These are phyloP conservation scores for Pancytospora philotis DNA, from an alignment of 371 early-diverging fungal genomes.

Conservation along the genomic window DNA sequence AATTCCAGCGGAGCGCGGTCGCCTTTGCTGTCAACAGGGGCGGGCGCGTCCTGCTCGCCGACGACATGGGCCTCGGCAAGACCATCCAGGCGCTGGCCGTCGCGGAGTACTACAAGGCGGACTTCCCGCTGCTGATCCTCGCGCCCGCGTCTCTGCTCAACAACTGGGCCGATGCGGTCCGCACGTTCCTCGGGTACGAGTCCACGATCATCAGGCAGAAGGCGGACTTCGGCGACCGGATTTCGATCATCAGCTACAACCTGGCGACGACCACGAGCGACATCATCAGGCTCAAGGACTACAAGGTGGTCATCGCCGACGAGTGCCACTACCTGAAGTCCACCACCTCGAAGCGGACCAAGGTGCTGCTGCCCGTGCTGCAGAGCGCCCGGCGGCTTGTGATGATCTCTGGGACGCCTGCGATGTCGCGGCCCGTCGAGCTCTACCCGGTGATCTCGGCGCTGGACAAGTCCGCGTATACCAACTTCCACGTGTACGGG, in stretches of 20 bases:
- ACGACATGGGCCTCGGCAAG: slow-evolving; percentile 63
- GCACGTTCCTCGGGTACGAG: slow-evolving; percentile 59
- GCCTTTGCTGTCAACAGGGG: slow-evolving; percentile 55
- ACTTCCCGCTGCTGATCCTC: slow-evolving; percentile 63
- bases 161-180: slow-evolving; percentile 62
- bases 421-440: slow-evolving; percentile 63
- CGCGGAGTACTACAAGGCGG: slow-evolving; percentile 61
- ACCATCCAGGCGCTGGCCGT: slow-evolving; percentile 63
- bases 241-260: slow-evolving; percentile 49
- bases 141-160: slow-evolving; percentile 62
- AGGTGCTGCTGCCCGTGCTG: slow-evolving; percentile 60
- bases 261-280: slow-evolving; percentile 34
- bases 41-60: slow-evolving; percentile 62
- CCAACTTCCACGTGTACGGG: slow-evolving; percentile 59
- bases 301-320: slow-evolving; percentile 55
- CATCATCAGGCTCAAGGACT: slow-evolving; percentile 1
- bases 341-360: slow-evolving; percentile 60
- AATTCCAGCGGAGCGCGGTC: slow-evolving; percentile 62
- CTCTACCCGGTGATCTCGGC: slow-evolving; percentile 62
- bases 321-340: slow-evolving; percentile 64
- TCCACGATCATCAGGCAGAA: slow-evolving; percentile 21
- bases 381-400: slow-evolving; percentile 58
- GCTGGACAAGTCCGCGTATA: slow-evolving; percentile 58
- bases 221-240: slow-evolving; percentile 30
- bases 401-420: slow-evolving; percentile 62